Evolutionary conservation across 495 filamentous ascomycete genomes (phyloP).

Genomic region (Penicillium egyptiacum): DNA sequence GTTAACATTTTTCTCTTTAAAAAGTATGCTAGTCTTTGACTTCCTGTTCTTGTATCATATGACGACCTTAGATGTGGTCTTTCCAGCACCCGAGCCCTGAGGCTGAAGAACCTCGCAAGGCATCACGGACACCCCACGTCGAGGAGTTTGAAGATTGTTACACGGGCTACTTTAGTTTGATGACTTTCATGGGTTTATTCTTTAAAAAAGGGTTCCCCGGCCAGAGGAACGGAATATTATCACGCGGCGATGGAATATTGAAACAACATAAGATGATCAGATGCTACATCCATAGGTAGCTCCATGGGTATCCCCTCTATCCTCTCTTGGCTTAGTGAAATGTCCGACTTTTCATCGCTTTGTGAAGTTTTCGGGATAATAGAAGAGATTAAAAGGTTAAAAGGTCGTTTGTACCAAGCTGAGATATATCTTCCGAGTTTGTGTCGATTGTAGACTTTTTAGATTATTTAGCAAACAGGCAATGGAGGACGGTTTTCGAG

Average conservation of each 20-base stretch:
- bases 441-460: no score
- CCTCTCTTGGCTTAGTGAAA: neutral
- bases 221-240: neutral
- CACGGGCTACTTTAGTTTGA: neutral
- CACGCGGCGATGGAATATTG: neutral
- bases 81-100: neutral
- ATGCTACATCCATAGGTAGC: neutral
- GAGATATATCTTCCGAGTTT: no score
- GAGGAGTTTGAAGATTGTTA: neutral
- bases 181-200: no score
- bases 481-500: no score
- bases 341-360: neutral
- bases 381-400: no score
- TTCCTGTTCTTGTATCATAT: neutral
- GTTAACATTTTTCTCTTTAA: neutral
- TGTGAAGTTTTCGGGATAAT: no score
- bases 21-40: neutral
- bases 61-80: neutral
- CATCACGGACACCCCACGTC: neutral
- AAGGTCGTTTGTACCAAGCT: no score
- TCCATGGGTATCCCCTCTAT: neutral
- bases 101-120: constrained; percentile 1
- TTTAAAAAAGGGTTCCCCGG: neutral
- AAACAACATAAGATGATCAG: neutral
- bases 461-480: no score